These are phyloP conservation scores for Arxiozyma slooffiae DNA, from an alignment of 1,139 yeast genomes.

Conservation along the genomic window DNA sequence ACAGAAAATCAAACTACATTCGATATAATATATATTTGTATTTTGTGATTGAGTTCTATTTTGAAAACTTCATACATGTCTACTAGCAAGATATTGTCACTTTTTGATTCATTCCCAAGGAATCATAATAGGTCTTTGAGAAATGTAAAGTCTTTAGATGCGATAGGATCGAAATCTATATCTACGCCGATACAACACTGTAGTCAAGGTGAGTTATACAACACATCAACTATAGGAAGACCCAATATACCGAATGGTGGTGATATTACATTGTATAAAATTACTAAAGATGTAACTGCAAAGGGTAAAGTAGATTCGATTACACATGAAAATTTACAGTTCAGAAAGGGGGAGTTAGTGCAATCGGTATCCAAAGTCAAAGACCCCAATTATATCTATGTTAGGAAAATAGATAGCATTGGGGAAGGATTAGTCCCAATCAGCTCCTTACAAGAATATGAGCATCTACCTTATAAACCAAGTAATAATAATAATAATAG, in stretches of 20 bases:
- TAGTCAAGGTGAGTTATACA: not conserved
- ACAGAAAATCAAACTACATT: no score
- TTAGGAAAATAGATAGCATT: slow-evolving; percentile 16
- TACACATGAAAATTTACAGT: slow-evolving; percentile 6
- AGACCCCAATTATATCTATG: slow-evolving; percentile 11
- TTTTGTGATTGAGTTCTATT: not conserved
- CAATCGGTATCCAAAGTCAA: slow-evolving; percentile 13
- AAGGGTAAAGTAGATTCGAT: not conserved
- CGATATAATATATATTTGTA: no score
- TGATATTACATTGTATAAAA: not conserved
- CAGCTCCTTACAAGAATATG: slow-evolving; percentile 14
- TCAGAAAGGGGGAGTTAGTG: slow-evolving; percentile 16
- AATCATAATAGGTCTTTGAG: not conserved
- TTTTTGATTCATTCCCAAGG: not conserved
- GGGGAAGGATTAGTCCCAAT: slow-evolving; percentile 21
- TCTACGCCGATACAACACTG: not conserved
- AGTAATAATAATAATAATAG: not conserved
- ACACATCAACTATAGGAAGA: not conserved
- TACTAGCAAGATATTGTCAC: not conserved
- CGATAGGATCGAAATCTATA: not conserved
- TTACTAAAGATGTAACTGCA: not conserved
- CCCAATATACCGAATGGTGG: not conserved
- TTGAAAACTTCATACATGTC: not conserved
- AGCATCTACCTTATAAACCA: slow-evolving; percentile 3
- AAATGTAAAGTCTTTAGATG: not conserved